Percentiles rank a stretch among this genome's conserved stretches.
Evolutionary conservation across 2,329 filamentous ascomycete genomes (phyloP).

Genomic region (Diaporthe aspalathi): DNA sequence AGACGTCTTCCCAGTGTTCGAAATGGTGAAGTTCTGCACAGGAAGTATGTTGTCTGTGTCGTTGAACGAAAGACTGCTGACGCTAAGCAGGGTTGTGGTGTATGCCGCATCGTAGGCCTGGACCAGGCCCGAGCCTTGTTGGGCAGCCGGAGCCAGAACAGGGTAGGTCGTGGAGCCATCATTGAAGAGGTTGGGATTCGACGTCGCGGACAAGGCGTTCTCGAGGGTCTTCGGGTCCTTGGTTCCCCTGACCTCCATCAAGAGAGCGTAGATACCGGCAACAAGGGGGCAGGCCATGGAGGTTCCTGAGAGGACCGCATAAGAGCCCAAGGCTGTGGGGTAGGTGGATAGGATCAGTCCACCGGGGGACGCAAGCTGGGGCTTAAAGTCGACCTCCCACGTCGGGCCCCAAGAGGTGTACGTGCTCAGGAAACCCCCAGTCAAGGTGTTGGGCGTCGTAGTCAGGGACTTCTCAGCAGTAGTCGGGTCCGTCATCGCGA

Average conservation of each 20-base stretch:
- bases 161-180: slow-evolving; percentile 51
- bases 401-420: slow-evolving; percentile 60
- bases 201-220: slow-evolving; percentile 61
- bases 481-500: slow-evolving; percentile 57
- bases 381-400: slow-evolving; percentile 60
- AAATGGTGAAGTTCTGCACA: slow-evolving; percentile 64
- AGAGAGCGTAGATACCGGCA: slow-evolving; percentile 64
- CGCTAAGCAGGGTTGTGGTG: slow-evolving; percentile 63
- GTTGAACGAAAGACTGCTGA: slow-evolving; percentile 71
- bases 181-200: slow-evolving; percentile 62
- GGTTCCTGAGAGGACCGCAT: slow-evolving; percentile 63
- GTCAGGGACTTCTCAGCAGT: slow-evolving; percentile 51
- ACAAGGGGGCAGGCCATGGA: slow-evolving; percentile 65
- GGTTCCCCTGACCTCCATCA: slow-evolving; percentile 63
- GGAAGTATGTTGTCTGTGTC: slow-evolving; percentile 68
- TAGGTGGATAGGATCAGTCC: slow-evolving; percentile 65
- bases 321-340: slow-evolving; percentile 53
- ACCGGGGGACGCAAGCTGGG: slow-evolving; percentile 60
- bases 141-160: slow-evolving; percentile 64
- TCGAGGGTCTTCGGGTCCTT: slow-evolving; percentile 62
- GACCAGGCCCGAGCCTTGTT: slow-evolving; percentile 71
- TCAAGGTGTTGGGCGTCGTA: slow-evolving; percentile 53
- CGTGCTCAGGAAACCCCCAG: slow-evolving; percentile 57
- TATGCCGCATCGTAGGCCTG: slow-evolving; percentile 70
- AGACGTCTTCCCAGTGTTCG: slow-evolving; percentile 61